Evolutionary conservation across 1,284 basidiomycete genomes (phyloP), one percentile per base, ranked within the genome.

Genomic region (Bjerkandera adusta): DNA sequence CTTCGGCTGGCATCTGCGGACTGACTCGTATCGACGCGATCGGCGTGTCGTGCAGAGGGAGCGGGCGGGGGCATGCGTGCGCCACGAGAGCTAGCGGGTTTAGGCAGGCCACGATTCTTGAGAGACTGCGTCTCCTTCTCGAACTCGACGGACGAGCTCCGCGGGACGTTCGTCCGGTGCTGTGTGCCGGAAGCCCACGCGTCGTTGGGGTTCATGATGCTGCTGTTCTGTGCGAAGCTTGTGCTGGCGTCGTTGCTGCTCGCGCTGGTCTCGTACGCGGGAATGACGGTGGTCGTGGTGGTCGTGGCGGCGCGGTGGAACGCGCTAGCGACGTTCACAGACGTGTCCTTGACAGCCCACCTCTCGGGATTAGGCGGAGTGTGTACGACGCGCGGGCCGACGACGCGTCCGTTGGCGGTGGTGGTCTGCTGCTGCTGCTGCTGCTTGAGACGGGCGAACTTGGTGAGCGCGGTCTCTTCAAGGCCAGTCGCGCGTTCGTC

Each of bases 321-420:
- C 20, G 89, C 90, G 57, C 79, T 78, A 21, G 89, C 90, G 59
- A 91, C 83, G 64, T 89, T 88, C 43, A 92, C 89, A 32, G 85
- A 83, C 37, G 90, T 92, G 64, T 89, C 85, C 59, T 84, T 84
- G 49, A 87, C 78, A 55, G 63, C 64, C 81, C 82, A 85, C 72
- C 72, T 79, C 59, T 82, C 76, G 27, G 85, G 85, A 39, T 79
- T 71, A 22, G 77, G 75, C 6, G 71, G 70, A 27, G 67, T 62
- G 36, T 67, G 68, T 57, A 65, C 63, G 42, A 66, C 63, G 58
- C 58, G 58, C 11, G 62, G 52, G 48, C 49, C 60, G 51, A 65
- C 67, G 50, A 63, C 53, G 49, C 41, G 51, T 49, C 49, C 49
- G 35, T 49, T 25, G 55, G 43, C 45, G 46, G 53, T 30, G 20